These are phyloP conservation scores for Monosporozyma siamensis DNA, from an alignment of 805 yeast genomes.

Conservation along the genomic window DNA sequence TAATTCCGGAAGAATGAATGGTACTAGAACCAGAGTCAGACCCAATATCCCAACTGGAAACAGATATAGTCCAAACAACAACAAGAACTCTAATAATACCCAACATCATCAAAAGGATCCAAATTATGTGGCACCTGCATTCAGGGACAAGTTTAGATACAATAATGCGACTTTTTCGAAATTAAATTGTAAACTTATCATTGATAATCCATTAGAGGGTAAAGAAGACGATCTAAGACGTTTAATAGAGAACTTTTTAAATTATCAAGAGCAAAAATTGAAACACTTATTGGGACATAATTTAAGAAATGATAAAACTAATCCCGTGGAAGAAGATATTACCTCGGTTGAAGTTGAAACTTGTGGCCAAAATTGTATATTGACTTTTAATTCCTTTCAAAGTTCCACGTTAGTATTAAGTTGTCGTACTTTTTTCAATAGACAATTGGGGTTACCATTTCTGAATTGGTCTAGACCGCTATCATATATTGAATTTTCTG, in stretches of 20 bases:
- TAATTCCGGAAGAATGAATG: neutral
- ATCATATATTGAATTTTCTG: constrained; percentile 17
- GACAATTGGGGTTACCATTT: constrained; percentile 5
- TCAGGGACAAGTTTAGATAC: constrained; percentile 5
- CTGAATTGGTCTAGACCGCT: constrained; percentile 23
- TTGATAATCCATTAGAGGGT: neutral
- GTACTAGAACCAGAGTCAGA: neutral
- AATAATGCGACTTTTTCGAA: constrained; percentile 8
- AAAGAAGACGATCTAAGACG: constrained; percentile 1
- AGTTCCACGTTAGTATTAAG: constrained; percentile 18
- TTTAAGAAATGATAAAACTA: neutral
- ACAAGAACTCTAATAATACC: neutral
- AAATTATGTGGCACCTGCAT: constrained; percentile 7
- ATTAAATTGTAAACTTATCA: constrained; percentile 5
- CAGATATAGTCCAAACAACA: neutral
- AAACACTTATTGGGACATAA: neutral
- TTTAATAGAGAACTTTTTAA: constrained; percentile 1
- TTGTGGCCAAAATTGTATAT: constrained; percentile 2
- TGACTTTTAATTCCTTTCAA: constrained; percentile 14
- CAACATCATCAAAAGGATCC: neutral
- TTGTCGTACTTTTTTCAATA: constrained; percentile 17
- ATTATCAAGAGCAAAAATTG: neutral
- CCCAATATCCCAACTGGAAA: neutral
- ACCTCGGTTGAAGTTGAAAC: neutral
- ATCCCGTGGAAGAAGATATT: neutral